Evolutionary conservation across 2,329 filamentous ascomycete species (phyloP).

Genomic region (Neophaeococcomyces aloes): DNA sequence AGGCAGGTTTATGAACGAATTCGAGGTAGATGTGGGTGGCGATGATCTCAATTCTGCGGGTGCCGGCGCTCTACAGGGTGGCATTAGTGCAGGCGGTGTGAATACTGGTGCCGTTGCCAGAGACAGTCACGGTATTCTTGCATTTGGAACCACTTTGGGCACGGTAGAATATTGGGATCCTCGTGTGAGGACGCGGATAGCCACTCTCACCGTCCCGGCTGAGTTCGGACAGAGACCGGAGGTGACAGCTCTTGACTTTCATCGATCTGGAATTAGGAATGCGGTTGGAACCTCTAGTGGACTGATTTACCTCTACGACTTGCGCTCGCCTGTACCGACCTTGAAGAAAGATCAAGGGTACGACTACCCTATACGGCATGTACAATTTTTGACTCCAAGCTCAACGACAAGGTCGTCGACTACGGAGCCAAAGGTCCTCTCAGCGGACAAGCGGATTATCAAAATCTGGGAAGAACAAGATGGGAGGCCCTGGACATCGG

Average conservation of each 20-base stretch:
- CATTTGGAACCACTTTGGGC: constrained; percentile 89
- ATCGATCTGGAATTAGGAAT: constrained; percentile 69
- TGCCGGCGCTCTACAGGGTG: constrained; percentile 71
- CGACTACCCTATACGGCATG: constrained; percentile 79
- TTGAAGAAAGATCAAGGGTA: constrained; percentile 94
- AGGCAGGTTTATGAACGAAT: constrained; percentile 88
- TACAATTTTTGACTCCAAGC: constrained; percentile 56
- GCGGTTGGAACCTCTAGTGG: constrained; percentile 82
- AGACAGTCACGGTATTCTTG: constrained; percentile 75
- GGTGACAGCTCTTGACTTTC: constrained; percentile 81
- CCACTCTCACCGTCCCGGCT: constrained; percentile 54
- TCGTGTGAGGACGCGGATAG: constrained; percentile 69
- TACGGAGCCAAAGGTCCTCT: constrained; percentile 64
- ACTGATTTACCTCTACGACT: constrained; percentile 80
- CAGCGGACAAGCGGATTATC: constrained; percentile 88
- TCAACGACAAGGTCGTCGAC: constrained; percentile 62
- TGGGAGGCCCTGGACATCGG: constrained; percentile 85
- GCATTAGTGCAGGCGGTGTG: constrained; percentile 73
- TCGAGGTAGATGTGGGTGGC: constrained; percentile 78
- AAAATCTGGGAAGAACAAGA: constrained; percentile 85
- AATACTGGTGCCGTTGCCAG: constrained; percentile 83
- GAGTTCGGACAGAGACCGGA: constrained; percentile 40
- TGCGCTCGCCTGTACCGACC: constrained; percentile 75
- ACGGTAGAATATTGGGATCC: constrained; percentile 97
- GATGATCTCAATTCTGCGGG: constrained; percentile 60